Base-by-base conservation (phyloP, 495 filamentous ascomycete species). In the Aspergillus ellipticus region DNA sequence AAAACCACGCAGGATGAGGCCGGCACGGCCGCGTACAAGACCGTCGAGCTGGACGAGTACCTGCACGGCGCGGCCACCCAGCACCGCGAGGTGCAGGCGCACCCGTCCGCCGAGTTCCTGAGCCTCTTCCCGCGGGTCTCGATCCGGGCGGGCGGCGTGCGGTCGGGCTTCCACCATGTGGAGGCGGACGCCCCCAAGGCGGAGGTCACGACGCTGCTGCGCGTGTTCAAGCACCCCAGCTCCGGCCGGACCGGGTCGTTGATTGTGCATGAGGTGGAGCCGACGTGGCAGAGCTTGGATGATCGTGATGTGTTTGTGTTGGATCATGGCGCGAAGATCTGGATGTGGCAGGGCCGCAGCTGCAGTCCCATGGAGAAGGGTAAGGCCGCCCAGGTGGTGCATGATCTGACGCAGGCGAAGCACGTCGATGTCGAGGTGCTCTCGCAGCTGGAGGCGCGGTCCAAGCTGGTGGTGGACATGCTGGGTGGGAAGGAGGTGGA, bases 361-460 rank as follows among this genome's bases (percentile, higher is more conserved):
- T 84, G 81, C 58, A 81, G 78, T 42, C 83, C 82, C 0, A 85
- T 85, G 81, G 83, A 86, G 54, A 86, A 84, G 66, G 78, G 74
- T 8, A 83, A 83, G 70, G 82, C 82, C 0, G 82, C 83, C 0
- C 82, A 84, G 56, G 81, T 85, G 15, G 81, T 86, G 6, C 74
- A 82, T 59, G 82, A 86, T 49, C 71, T 85, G 76, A 84, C 78
- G 0, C 64, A 79, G 6, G 82, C 81, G 7, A 85, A 83, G 57
- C 83, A 85, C 57, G 61, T 81, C 33, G 78, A 85, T 53, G 81
- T 84, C 13, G 83, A 86, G 60, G 81, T 86, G 16, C 61, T 86
- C 6, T 76, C 81, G 13, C 82, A 85, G 58, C 67, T 71, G 0
- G 83, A 86, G 51, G 71, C 80, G 6, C 70, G 81, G 42, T 79